A percentile compares a stretch with the other conserved stretches of the same genome.
phyloP scores from a whole-genome alignment of 306 rosid genomes.

The Castanea mollissima region DNA sequence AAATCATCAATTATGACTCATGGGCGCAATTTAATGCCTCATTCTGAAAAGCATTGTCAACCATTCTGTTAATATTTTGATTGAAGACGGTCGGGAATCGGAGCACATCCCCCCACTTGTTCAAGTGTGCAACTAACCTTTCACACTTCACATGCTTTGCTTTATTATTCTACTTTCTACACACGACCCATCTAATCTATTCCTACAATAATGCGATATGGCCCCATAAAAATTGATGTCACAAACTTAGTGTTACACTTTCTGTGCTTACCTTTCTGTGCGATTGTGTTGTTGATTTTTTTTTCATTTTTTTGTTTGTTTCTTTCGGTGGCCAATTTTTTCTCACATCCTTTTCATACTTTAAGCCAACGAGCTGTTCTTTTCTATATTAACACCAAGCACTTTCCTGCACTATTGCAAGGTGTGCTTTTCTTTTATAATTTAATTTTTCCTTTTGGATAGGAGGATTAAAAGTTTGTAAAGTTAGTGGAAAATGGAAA shows the following conservation, averaged over 20 bases:
- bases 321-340: slow-evolving; percentile 3
- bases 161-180: no score
- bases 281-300: neutral
- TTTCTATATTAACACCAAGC: no score
- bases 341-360: neutral
- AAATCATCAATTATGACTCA: no score
- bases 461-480: neutral
- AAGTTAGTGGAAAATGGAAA: neutral
- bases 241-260: neutral
- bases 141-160: neutral
- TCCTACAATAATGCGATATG: neutral
- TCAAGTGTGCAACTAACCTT: neutral
- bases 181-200: no score
- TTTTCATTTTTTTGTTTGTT: no score
- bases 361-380: neutral
- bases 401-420: no score
- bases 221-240: neutral
- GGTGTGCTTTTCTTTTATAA: no score
- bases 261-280: neutral
- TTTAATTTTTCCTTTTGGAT: neutral
- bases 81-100: neutral
- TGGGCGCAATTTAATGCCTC: neutral
- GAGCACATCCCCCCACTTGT: neutral
- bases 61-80: neutral
- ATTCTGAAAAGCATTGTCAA: neutral